Base-by-base conservation (phyloP, 2,329 filamentous ascomycete genomes). In the Xylaria multiplex region DNA sequence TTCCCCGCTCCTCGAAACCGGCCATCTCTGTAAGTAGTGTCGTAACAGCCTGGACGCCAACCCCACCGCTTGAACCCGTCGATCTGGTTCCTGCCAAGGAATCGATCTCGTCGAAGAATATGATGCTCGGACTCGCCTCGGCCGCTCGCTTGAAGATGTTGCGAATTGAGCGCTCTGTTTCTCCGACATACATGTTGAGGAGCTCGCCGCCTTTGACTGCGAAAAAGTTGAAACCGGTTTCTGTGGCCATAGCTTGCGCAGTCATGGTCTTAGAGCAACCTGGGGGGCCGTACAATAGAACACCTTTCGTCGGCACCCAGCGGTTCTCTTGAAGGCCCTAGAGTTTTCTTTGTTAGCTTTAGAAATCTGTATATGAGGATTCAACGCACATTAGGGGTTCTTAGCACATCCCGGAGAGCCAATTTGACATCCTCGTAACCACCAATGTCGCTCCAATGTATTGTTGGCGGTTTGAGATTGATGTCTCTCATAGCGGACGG, bases 71-170 rank as follows among this genome's bases (percentile, higher is more conserved):
- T 9, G 65, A 82, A 30, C 82, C 59, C 24, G 14, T 43, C 1
- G 81, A 72, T 7, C 85, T 80, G 62, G 83, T 81, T 1, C 81
- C 90, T 74, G 79, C 91, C 69, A 98, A 95, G 4, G 92, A 90
- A 79, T 98, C 94, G 72, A 98, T 96, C 78, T 98, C 94, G 77
- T 98, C 94, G 71, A 97, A 97, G 84, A 97, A 98, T 73, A 98
- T 93, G 79, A 97, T 95, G 76, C 92, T 93, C 0, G 95, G 95
- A 58, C 90, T 89, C 8, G 93, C 94, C n/a, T 91, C 90, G 48
- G 91, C 86, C 1, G 95, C 95, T 72, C 94, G 92, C 59, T 90
- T 86, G 77, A 98, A 97, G 1, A 97, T 88, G 62, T 93, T 91
- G 43, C 95, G 89, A 48, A 97, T 86, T 7, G 91, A 90, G 11